Conservation (phyloP, 169 alveolate genomes). For the Babesia ovata region DNA sequence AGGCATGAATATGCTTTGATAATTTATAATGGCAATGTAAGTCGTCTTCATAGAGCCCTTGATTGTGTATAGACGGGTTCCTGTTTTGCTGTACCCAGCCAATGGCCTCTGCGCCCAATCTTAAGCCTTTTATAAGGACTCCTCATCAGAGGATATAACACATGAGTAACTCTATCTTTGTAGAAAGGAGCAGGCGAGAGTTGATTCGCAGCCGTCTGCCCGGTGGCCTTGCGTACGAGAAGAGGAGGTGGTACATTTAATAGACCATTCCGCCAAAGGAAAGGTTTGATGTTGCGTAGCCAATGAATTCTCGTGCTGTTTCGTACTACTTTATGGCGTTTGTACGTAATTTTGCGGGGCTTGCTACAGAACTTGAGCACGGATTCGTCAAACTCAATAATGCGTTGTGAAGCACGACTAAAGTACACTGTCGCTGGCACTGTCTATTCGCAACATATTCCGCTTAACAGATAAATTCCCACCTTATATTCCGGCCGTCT, state of each 20-base stretch:
- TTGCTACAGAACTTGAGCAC: conserved; percentile 57
- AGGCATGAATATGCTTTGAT: not conserved
- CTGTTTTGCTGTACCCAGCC: conserved; percentile 34
- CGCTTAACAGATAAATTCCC: not conserved
- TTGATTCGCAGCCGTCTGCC: conserved; percentile 46
- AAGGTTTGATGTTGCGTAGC: conserved; percentile 62
- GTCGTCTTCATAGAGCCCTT: conserved; percentile 6
- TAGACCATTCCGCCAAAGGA: conserved; percentile 51
- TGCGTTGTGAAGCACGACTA: conserved; percentile 56
- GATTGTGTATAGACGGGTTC: conserved; percentile 13
- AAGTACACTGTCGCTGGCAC: conserved; percentile 64
- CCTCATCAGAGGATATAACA: conserved; percentile 45
- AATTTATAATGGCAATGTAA: too few relatives aligned
- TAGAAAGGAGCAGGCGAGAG: conserved; percentile 58
- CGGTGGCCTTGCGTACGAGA: conserved; percentile 53
- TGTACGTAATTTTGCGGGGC: conserved; percentile 57
- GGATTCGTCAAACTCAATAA: conserved; percentile 65
- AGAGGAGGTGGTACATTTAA: conserved; percentile 64
- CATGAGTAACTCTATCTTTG: conserved; percentile 48
- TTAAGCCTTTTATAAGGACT: conserved; percentile 36
- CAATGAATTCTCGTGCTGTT: conserved; percentile 61
- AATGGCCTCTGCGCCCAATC: conserved; percentile 24
- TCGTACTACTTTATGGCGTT: conserved; percentile 55
- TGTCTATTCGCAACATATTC: conserved; percentile 13
- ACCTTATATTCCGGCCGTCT: conserved; percentile 60